phyloP scores from a whole-genome alignment of 2,329 filamentous ascomycete species.

The Mycosphaerella arachidis region DNA sequence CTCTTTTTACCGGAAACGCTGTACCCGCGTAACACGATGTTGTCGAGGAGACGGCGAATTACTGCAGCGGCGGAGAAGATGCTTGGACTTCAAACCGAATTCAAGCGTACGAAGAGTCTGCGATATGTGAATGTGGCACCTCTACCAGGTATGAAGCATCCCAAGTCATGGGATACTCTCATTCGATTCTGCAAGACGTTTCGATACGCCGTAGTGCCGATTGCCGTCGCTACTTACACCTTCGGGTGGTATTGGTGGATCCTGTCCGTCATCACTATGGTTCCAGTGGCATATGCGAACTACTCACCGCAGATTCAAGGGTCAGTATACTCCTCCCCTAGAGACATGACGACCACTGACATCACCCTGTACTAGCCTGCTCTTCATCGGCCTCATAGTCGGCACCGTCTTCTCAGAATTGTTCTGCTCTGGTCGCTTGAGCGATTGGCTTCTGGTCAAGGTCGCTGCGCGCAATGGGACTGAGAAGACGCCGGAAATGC shows the following conservation, averaged over 20 bases:
- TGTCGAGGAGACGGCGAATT: not conserved
- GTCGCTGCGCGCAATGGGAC: constrained; percentile 10
- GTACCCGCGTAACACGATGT: constrained; percentile 17
- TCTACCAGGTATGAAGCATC: constrained; percentile 17
- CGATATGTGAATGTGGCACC: constrained; percentile 11
- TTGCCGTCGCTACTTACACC: constrained; percentile 11
- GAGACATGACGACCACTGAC: not conserved
- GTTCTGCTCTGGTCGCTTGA: constrained; percentile 15
- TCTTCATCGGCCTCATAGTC: constrained; percentile 19
- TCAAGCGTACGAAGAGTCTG: constrained; percentile 14
- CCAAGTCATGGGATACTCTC: constrained; percentile 14
- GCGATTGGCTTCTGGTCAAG: constrained; percentile 19
- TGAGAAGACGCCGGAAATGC: constrained; percentile 16
- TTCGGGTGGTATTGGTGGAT: constrained; percentile 22
- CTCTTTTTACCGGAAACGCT: constrained; percentile 17
- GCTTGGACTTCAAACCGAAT: not conserved
- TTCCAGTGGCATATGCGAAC: constrained; percentile 16
- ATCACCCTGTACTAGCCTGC: constrained; percentile 6
- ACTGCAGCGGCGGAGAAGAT: constrained; percentile 6
- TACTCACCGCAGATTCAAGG: constrained; percentile 18
- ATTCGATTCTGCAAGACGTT: constrained; percentile 15
- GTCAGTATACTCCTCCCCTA: constrained; percentile 1
- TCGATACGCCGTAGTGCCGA: constrained; percentile 15
- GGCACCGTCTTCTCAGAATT: constrained; percentile 17
- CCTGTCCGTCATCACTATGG: constrained; percentile 13